Percentiles rank a stretch among this genome's conserved stretches.
phyloP scores from a whole-genome alignment of 345 rosid genomes.

The Linum trigynum region DNA sequence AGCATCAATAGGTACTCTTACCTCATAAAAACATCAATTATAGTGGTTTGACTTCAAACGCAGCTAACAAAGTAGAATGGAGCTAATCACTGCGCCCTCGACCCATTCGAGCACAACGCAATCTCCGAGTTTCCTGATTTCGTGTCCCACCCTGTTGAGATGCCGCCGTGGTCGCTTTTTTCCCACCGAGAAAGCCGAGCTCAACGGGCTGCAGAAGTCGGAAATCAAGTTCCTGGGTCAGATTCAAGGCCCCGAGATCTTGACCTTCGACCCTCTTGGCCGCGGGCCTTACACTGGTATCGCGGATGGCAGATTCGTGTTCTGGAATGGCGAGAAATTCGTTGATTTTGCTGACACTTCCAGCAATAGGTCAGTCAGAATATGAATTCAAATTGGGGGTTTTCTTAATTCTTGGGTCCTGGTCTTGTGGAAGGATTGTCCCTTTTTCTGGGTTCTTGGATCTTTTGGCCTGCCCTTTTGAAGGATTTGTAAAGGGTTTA shows the following conservation, averaged over 20 bases:
- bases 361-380: slow-evolving; percentile 37
- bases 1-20: too few species aligned
- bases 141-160: slow-evolving; percentile 30
- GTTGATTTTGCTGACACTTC: slow-evolving; percentile 75
- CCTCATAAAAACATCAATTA: too few species aligned
- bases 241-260: slow-evolving; percentile 90
- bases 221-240: slow-evolving; percentile 62
- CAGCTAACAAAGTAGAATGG: too few species aligned
- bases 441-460: neutral
- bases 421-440: too few species aligned
- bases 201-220: slow-evolving; percentile 59
- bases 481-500: neutral
- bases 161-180: slow-evolving; percentile 42
- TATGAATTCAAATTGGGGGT: too few species aligned
- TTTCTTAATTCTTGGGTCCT: too few species aligned
- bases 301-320: slow-evolving; percentile 76
- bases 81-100: slow-evolving; percentile 71
- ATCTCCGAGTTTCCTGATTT: slow-evolving; percentile 59
- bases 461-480: neutral
- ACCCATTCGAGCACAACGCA: slow-evolving; percentile 71
- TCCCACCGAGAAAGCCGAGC: slow-evolving; percentile 37
- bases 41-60: too few species aligned
- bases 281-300: slow-evolving; percentile 94
- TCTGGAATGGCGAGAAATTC: slow-evolving; percentile 73
- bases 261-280: slow-evolving; percentile 74